Percentiles rank a stretch among this genome's conserved stretches.
Evolutionary conservation across 2,329 filamentous ascomycete species (phyloP).

Genomic region (Sordariomycetes sp.): DNA sequence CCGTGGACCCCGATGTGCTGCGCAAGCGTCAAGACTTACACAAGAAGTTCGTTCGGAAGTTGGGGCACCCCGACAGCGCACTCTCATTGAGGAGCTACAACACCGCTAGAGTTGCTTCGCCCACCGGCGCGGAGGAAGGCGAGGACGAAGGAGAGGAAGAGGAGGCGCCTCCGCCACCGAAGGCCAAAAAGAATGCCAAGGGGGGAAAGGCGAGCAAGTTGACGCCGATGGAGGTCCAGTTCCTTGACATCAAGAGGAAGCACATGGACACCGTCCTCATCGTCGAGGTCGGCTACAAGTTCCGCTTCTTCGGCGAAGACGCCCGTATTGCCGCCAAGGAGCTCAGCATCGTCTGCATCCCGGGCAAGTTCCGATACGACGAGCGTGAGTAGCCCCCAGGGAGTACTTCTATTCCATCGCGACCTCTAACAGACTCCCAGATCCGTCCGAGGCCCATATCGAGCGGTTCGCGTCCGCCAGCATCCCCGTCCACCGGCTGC

Average conservation of each 20-base stretch:
- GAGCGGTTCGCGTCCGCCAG: constrained; percentile 91
- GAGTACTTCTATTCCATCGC: background rate
- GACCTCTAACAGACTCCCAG: constrained; percentile 22
- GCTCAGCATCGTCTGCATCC: constrained; percentile 91
- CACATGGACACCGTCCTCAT: constrained; percentile 84
- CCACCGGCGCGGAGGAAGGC: constrained; percentile 39
- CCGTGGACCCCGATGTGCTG: constrained; percentile 26
- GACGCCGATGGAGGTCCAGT: constrained; percentile 88
- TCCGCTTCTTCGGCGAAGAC: constrained; percentile 93
- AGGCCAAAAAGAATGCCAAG: constrained; percentile 49
- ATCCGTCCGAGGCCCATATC: constrained; percentile 84
- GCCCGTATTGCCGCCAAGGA: constrained; percentile 81
- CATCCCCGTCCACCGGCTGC: constrained; percentile 82
- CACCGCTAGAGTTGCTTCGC: background rate
- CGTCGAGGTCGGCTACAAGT: constrained; percentile 96
- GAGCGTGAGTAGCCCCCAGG: constrained; percentile 47
- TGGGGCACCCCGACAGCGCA: constrained; percentile 77
- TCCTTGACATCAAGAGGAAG: constrained; percentile 86
- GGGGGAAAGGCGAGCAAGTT: constrained; percentile 63
- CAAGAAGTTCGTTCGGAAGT: constrained; percentile 76
- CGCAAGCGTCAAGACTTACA: constrained; percentile 64
- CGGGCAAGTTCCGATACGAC: constrained; percentile 88
- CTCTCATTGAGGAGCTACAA: constrained; percentile 34
- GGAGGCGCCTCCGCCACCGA: constrained; percentile 31
- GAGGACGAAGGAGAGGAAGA: constrained; percentile 36